phyloP scores from a whole-genome alignment of 2,329 filamentous ascomycete species.

The Tolypocladium cylindrosporum region DNA sequence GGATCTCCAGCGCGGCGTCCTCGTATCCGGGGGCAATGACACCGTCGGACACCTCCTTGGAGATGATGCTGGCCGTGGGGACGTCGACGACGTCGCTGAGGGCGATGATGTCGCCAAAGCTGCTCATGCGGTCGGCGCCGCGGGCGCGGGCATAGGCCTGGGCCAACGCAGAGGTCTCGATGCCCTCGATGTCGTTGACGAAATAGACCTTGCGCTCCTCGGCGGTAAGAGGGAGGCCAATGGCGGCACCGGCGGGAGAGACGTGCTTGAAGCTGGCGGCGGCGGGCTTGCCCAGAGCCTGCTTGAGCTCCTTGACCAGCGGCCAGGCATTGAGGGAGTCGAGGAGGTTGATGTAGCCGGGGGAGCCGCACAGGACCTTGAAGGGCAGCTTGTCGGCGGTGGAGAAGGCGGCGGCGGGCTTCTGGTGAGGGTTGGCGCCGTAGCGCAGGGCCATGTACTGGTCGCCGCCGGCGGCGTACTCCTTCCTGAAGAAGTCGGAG shows the following conservation, averaged over 20 bases:
- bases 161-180: constrained; percentile 77
- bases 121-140: constrained; percentile 96
- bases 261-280: constrained; percentile 99
- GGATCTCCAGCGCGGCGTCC: constrained; percentile 75
- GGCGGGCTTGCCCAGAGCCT: constrained; percentile 76
- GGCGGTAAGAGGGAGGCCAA: constrained; percentile 75
- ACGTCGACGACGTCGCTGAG: constrained; percentile 86
- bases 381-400: constrained; percentile 72
- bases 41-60: constrained; percentile 93
- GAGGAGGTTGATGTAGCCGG: constrained; percentile 94
- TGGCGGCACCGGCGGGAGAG: constrained; percentile 89
- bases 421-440: constrained; percentile 96
- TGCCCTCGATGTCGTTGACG: constrained; percentile 86
- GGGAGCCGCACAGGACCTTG: constrained; percentile 81
- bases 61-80: constrained; percentile 93
- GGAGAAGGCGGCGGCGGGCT: constrained; percentile 80
- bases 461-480: constrained; percentile 77
- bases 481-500: constrained; percentile 93
- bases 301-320: constrained; percentile 89
- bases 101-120: constrained; percentile 93
- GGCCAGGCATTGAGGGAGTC: constrained; percentile 97
- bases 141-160: constrained; percentile 94
- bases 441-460: constrained; percentile 85
- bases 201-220: constrained; percentile 97
- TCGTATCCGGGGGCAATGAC: constrained; percentile 87